Percentiles rank a stretch among this genome's conserved stretches.
These are phyloP conservation scores for Triticum turgidum DNA, from an alignment of 176 grass and related monocot genomes.

Conservation along the genomic window DNA sequence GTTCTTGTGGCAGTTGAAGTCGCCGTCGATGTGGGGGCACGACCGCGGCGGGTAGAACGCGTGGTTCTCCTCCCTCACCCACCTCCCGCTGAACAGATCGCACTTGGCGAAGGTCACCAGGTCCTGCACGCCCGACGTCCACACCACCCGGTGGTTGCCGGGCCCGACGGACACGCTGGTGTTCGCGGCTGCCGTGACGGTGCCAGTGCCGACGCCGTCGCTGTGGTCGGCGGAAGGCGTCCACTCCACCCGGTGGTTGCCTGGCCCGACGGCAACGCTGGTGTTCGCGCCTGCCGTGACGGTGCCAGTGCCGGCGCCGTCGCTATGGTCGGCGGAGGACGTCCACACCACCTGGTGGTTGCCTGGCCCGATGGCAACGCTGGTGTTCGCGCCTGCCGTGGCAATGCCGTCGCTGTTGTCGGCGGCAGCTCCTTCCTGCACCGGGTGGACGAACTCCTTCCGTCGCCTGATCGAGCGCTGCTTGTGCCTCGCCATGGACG, in stretches of 20 bases:
- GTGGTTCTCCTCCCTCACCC: slow-evolving; percentile 71
- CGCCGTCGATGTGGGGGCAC: slow-evolving; percentile 61
- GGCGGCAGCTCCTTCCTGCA: not conserved
- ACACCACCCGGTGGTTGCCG: slow-evolving; percentile 27
- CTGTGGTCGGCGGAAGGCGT: slow-evolving; percentile 8
- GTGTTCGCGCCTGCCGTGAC: not conserved
- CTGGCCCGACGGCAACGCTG: not conserved
- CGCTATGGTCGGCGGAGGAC: not conserved
- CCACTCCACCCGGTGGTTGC: slow-evolving; percentile 10
- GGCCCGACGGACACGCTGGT: not conserved
- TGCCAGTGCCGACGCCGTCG: not conserved
- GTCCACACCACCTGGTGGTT: slow-evolving; percentile 17
- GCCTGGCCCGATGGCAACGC: not conserved
- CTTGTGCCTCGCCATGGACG: not conserved
- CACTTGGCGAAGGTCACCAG: slow-evolving; percentile 42
- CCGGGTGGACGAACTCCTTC: not conserved
- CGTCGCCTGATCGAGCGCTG: slow-evolving; percentile 26
- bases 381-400: not conserved
- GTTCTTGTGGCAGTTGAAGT: slow-evolving; percentile 92
- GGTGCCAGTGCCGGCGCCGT: no score
- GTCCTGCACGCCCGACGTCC: slow-evolving; percentile 31
- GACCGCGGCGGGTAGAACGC: slow-evolving; percentile 60
- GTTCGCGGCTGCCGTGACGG: not conserved
- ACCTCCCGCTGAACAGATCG: slow-evolving; percentile 69
- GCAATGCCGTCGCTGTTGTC: not conserved